phyloP scores from a whole-genome alignment of 169 alveolate species.

The Cryptosporidium viatorum region DNA sequence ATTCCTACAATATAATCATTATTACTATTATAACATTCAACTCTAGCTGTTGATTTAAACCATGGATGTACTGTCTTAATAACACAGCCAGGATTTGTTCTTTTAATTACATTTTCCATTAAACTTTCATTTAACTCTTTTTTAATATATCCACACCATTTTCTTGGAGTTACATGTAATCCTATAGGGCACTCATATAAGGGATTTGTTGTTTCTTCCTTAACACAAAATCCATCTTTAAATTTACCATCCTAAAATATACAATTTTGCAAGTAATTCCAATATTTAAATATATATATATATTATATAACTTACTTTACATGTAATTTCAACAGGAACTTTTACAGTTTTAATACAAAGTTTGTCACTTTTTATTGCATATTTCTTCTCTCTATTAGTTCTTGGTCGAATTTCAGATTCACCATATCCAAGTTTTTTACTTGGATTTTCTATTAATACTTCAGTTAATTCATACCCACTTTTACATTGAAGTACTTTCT shows the following conservation, averaged over 20 bases:
- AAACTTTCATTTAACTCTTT: slow-evolving; percentile 19
- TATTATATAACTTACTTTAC: slow-evolving; percentile 47
- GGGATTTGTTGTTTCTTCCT: slow-evolving; percentile 32
- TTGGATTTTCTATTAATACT: slow-evolving; percentile 51
- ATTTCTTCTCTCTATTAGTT: slow-evolving; percentile 27
- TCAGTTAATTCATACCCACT: slow-evolving; percentile 47
- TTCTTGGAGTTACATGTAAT: slow-evolving; percentile 52
- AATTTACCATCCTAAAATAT: slow-evolving; percentile 34
- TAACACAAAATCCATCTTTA: slow-evolving; percentile 64
- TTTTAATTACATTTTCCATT: slow-evolving; percentile 55
- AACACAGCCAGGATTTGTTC: slow-evolving; percentile 66
- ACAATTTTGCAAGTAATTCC: too few species aligned
- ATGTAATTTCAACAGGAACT: slow-evolving; percentile 25
- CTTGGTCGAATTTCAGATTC: slow-evolving; percentile 50
- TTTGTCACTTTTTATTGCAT: slow-evolving; percentile 66
- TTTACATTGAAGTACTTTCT: slow-evolving; percentile 44
- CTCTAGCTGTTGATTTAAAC: slow-evolving; percentile 29
- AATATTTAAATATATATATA: background rate
- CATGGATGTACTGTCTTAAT: slow-evolving; percentile 35
- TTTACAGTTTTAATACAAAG: slow-evolving; percentile 21
- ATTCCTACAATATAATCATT: slow-evolving; percentile 9
- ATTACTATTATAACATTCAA: slow-evolving; percentile 23
- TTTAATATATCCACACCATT: slow-evolving; percentile 67
- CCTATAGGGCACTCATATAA: slow-evolving; percentile 53
- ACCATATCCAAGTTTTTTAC: slow-evolving; percentile 38